These are phyloP conservation scores for Phialophora verrucosa DNA, from an alignment of 2,329 filamentous ascomycete genomes.

Conservation along the genomic window DNA sequence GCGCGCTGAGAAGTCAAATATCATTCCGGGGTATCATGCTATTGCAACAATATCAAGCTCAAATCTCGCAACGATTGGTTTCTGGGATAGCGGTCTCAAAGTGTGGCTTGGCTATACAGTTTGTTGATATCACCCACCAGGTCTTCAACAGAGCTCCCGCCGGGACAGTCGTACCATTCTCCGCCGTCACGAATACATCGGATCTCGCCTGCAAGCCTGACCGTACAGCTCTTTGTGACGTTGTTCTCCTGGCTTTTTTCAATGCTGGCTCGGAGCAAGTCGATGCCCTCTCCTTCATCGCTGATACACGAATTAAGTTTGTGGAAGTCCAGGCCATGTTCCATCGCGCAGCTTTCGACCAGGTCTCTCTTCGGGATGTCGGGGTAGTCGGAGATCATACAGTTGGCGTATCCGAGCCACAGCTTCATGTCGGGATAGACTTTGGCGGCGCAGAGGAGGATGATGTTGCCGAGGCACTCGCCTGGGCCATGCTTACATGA, in stretches of 20 bases:
- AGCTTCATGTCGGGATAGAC: conserved; percentile 68
- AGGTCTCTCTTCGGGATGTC: conserved; percentile 79
- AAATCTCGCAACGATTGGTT: not conserved
- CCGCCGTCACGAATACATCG: conserved; percentile 78
- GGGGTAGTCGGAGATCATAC: conserved; percentile 75
- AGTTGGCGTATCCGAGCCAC: conserved; percentile 92
- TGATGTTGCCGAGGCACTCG: conserved; percentile 92
- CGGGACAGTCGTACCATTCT: conserved; percentile 57
- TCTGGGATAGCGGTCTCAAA: conserved; percentile 29
- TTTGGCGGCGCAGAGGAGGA: conserved; percentile 86
- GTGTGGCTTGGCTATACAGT: conserved; percentile 57
- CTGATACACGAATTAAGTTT: conserved; percentile 82
- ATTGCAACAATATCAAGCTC: conserved; percentile 12
- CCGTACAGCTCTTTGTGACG: conserved; percentile 75
- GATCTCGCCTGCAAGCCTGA: conserved; percentile 76
- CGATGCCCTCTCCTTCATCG: conserved; percentile 57
- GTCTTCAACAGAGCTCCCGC: conserved; percentile 57
- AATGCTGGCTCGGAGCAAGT: conserved; percentile 52
- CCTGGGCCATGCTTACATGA: conserved; percentile 85
- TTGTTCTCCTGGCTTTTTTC: conserved; percentile 64
- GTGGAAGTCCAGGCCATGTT: conserved; percentile 85
- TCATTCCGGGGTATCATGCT: conserved; percentile 31
- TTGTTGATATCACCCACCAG: conserved; percentile 78
- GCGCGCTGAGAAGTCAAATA: conserved; percentile 1
- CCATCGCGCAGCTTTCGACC: conserved; percentile 83